phyloP scores from a whole-genome alignment of 2,329 filamentous ascomycete species.

The Penicillium oxalicum region DNA sequence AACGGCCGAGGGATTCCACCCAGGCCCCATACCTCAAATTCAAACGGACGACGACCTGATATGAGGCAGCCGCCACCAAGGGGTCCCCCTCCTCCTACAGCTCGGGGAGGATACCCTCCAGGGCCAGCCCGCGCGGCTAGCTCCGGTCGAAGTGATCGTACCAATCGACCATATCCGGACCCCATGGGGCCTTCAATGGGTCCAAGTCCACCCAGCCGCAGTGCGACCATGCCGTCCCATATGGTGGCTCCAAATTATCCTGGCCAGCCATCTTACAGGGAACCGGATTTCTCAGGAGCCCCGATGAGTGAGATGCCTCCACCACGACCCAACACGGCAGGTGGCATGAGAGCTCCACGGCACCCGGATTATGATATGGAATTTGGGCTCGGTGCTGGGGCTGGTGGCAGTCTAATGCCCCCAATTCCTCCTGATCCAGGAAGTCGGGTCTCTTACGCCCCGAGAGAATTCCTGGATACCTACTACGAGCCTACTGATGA shows the following conservation, averaged over 20 bases:
- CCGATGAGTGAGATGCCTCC: constrained; percentile 15
- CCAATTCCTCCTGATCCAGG: constrained; percentile 15
- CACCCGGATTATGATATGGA: constrained; percentile 25
- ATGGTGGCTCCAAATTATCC: constrained; percentile 26
- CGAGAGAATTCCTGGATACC: constrained; percentile 44
- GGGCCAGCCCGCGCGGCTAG: constrained; percentile 25
- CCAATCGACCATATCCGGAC: constrained; percentile 25
- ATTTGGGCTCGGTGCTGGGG: background rate
- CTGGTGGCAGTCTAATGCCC: constrained; percentile 7
- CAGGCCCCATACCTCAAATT: constrained; percentile 38
- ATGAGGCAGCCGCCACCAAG: constrained; percentile 22
- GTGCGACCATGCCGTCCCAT: constrained; percentile 34
- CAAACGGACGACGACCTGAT: constrained; percentile 26
- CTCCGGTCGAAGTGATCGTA: constrained; percentile 11
- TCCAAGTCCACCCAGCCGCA: constrained; percentile 24
- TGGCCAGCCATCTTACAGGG: constrained; percentile 31
- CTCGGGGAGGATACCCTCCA: constrained; percentile 20
- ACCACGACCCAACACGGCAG: constrained; percentile 23
- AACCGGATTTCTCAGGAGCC: constrained; percentile 19
- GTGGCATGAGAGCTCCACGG: constrained; percentile 17
- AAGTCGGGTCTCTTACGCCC: constrained; percentile 21
- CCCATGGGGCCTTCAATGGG: constrained; percentile 24
- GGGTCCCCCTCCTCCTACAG: constrained; percentile 20
- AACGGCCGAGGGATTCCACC: constrained; percentile 23
- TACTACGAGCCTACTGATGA: constrained; percentile 45